Base-by-base conservation (phyloP, 345 rosid genomes). In the Pugionium dolabratum region DNA sequence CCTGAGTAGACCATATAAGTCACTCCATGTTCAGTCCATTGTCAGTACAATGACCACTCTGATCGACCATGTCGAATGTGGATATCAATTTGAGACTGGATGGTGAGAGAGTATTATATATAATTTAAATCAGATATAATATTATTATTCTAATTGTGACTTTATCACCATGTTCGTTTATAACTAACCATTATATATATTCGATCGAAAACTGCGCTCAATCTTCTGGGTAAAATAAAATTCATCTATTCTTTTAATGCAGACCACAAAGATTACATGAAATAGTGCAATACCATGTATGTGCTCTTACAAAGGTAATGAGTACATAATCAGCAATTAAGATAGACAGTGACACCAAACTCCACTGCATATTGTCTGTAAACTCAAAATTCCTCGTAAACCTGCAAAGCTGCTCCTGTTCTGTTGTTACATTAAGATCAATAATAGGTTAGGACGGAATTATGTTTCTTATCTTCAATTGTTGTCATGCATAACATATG, bases 251-350 rank as follows among this genome's bases (percentile, higher is more conserved):
- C 18, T 59, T 59, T 31, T 36, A 49, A 11, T 31, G 51, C 3
- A 4, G 50, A 64, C 26, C 41, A 64, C 32, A 52, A 39, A 40
- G 32, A 30, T 51, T 64, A 43, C 33, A 33, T 54, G 27, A 48
- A 49, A 47, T 46, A 32, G 57, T 11, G 55, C 64, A 46, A 36
- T 30, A 37, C 30, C 34, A 49, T 40, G 35, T 39, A 29, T 31
- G 27, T 28, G 33, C 50, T 60, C 34, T 70, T 60, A 60, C 33
- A 69, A 59, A 59, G 50, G 44, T n/a, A 59, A 31, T 25, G 59
- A 50, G 31, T 53, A 65, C 2, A 43, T 43, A 43, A 32, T 52
- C 60, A 64, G 1, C 11, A 26, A 2, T 11, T 28, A 58, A 36
- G 62, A 57, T 7, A 43, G 43, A 51, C 65, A 58, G 42, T 10